Evolutionary conservation across 164 flowering plant genomes (phyloP), one percentile per base, ranked within the genome.

Genomic region (Vitis rotundifolia): DNA sequence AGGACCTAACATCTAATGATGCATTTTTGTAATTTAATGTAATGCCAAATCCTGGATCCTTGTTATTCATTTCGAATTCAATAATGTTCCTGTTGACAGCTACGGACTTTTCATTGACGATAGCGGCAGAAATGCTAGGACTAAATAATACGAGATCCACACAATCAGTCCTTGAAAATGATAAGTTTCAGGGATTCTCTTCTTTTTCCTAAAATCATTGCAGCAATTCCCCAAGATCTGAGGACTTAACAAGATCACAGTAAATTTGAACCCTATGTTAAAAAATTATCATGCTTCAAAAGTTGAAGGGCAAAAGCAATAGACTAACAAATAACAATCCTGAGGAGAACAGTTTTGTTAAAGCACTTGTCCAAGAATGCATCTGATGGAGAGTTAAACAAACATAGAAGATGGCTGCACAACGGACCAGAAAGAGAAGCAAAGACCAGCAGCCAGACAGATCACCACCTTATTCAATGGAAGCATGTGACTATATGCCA

Each of bases 401-500:
- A 56, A 29, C 5, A 9, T 52, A 29, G n/a, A 29, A 67, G 9
- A 31, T 13, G 3, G 59, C 16, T 15, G 13, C 5, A 9, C 37
- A 59, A 59, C 11, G 9, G 37, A 18, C 9, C 28, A 59, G 3
- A 31, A 59, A 59, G 37, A 59, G 11, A 15, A 8, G 50, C 22
- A 59, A 69, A 60, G 11, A 11, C 54, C 22, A 65, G 57, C 10
- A 49, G 49, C 65, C 19, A 31, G 53, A 67, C 73, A 73, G 47
- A 51, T 62, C 52, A 12, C 51, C 26, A 61, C 53, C 48, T 71
- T 12, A 63, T 67, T 37, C 57, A 59, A 66, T 47, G 65, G 1
- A 59, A 31, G 71, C 83, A 80, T 61, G 73, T 80, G 80, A 77
- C 66, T 16, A 57, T 74, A 71, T 68, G 71, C 68, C 57, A 49